Base-by-base conservation (phyloP, 1,284 basidiomycete species). In the Singerocomus inundabilis region DNA sequence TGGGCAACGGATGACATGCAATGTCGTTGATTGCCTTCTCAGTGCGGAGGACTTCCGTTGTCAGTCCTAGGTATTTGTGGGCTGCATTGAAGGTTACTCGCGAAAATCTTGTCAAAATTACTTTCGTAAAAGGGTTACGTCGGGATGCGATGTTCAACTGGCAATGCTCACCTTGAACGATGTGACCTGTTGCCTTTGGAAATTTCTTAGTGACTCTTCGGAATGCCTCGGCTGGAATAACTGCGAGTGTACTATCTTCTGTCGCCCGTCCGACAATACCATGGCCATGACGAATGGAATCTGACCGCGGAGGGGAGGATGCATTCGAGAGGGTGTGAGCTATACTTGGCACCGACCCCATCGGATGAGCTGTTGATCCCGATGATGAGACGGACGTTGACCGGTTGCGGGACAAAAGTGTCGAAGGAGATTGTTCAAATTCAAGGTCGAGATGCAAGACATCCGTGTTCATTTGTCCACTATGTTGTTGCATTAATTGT, bases 221-320 rank as follows among this genome's bases (percentile, higher is more conserved):
- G 73, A 99, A 99, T 5, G 96, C 97, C 66, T 98, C 93, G 1
- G 96, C 95, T 5, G 96, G 97, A 48, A 99, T 98, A 13, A 99
- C 96, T n/a, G 96, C 97, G 8, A 99, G 74, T 1, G 96, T 98
- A 5, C 92, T 93, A 65, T 99, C 96, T 48, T 91, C 88, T 1
- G 88, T 89, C 4, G 96, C 97, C 28, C 95, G 78, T 12, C 94
- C 95, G 29, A 98, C 84, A 4, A 86, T 79, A 6, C 86, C 85
- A 57, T 81, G 77, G 9, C 86, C 85, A 57, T 81, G 78, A 59
- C 79, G 79, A 16, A 53, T 49, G 8, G 61, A 60, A n/a, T 60
- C 56, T n/a, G 67, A 62, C 38, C 28, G 57, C 18, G 58, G 51
- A 26, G 63, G 57, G 41, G 63, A 53, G 47, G 62, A 33, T 29